Evolutionary conservation across 1,284 basidiomycete species (phyloP).

Genomic region (Trichosporon faecale): DNA sequence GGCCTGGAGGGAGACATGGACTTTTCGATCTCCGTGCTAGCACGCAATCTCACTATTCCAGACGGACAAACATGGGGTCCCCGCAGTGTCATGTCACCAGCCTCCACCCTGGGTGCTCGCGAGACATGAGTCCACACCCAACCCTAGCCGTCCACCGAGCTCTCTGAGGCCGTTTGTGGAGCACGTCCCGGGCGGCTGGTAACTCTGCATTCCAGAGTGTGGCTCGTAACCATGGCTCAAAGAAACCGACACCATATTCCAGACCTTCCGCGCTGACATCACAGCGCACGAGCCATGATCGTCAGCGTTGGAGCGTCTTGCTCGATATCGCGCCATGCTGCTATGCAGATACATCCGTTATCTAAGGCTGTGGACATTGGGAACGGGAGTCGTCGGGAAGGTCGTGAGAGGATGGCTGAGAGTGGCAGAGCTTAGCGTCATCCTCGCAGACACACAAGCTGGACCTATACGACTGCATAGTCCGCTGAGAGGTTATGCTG

Average conservation of each 20-base stretch:
- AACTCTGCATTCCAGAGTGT: no score
- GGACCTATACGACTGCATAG: no score
- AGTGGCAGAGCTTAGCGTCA: no score
- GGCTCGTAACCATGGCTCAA: neutral
- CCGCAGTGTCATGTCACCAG: neutral
- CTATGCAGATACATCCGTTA: neutral
- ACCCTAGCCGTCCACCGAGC: no score
- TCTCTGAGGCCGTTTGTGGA: neutral
- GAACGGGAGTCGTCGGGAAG: neutral
- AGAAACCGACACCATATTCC: neutral
- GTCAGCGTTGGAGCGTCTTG: neutral
- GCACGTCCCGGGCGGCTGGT: neutral
- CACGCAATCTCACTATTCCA: slow-evolving; percentile 7
- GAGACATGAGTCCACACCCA: no score
- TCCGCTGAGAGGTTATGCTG: no score
- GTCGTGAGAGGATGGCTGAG: neutral
- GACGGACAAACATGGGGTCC: slow-evolving; percentile 9
- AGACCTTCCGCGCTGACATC: neutral
- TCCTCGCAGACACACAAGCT: no score
- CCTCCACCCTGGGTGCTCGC: neutral
- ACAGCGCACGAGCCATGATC: neutral
- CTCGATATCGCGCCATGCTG: neutral
- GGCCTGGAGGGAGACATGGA: neutral
- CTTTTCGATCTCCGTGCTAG: slow-evolving; percentile 5
- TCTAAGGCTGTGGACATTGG: neutral